Evolutionary conservation across 2,329 filamentous ascomycete genomes (phyloP).

Genomic region (Cryphonectria carpinicola): DNA sequence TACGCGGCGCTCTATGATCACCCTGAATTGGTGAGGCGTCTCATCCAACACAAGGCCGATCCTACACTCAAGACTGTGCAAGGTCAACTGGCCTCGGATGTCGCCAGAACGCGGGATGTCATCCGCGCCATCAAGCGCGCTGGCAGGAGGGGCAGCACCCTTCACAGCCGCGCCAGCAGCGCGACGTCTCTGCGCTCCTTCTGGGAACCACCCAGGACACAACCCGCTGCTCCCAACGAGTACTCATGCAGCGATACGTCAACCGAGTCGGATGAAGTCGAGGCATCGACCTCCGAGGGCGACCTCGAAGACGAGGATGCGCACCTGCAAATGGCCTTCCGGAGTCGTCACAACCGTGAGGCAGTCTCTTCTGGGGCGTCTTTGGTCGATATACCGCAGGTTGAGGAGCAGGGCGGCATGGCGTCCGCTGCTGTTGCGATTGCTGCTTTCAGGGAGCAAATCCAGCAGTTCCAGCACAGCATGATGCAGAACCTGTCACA

Average conservation of each 20-base stretch:
- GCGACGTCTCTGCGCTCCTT: conserved; percentile 68
- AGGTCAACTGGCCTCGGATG: conserved; percentile 71
- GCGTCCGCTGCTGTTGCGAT: conserved; percentile 66
- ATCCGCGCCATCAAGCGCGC: conserved; percentile 65
- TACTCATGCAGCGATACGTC: conserved; percentile 49
- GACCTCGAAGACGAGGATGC: conserved; percentile 47
- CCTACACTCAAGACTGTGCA: conserved; percentile 70
- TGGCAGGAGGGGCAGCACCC: conserved; percentile 64
- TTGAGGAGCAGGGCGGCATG: conserved; percentile 42
- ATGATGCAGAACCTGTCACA: conserved; percentile 70
- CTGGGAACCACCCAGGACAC: conserved; percentile 60
- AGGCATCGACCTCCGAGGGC: conserved; percentile 47
- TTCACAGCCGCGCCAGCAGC: conserved; percentile 67
- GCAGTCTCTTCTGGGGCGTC: conserved; percentile 31
- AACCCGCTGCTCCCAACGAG: conserved; percentile 46
- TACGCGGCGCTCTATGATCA: conserved; percentile 79
- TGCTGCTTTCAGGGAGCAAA: conserved; percentile 72
- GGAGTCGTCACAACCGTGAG: conserved; percentile 33
- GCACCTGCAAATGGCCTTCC: conserved; percentile 44
- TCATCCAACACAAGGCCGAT: conserved; percentile 75
- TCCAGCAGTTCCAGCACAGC: conserved; percentile 77
- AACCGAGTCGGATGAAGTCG: conserved; percentile 46
- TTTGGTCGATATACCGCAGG: conserved; percentile 32
- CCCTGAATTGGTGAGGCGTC: conserved; percentile 73
- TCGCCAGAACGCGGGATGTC: conserved; percentile 68